Conservation (phyloP, 2,329 filamentous ascomycete genomes). For the Penicillium vulpinum region DNA sequence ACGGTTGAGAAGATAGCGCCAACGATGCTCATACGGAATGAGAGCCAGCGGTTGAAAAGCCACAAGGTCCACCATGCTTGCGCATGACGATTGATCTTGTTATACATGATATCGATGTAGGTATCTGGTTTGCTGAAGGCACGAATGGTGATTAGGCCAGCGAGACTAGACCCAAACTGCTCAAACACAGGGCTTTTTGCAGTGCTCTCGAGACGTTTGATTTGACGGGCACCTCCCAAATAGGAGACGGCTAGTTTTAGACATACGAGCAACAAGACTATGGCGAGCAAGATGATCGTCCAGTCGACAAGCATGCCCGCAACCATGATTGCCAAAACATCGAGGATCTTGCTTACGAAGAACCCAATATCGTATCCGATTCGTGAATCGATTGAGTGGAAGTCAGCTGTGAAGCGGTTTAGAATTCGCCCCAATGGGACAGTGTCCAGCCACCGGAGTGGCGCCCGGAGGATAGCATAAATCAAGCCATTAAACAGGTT, state of each 20-base stretch:
- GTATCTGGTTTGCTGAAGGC: conserved; percentile 68
- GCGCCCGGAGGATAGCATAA: conserved; percentile 67
- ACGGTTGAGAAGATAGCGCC: conserved; percentile 69
- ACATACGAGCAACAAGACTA: conserved; percentile 59
- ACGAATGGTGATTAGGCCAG: conserved; percentile 72
- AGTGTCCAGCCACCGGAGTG: conserved; percentile 77
- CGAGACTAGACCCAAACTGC: conserved; percentile 71
- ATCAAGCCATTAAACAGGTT: conserved; percentile 67
- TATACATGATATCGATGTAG: conserved; percentile 70
- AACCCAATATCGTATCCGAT: conserved; percentile 65
- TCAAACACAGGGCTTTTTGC: conserved; percentile 79
- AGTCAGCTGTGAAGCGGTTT: conserved; percentile 77
- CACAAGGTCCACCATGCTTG: conserved; percentile 67
- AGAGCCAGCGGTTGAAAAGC: conserved; percentile 76
- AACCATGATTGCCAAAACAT: conserved; percentile 64
- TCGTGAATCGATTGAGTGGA: conserved; percentile 69
- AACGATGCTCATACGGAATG: conserved; percentile 68
- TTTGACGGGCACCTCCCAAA: conserved; percentile 69
- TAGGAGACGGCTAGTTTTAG: conserved; percentile 54
- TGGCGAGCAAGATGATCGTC: conserved; percentile 63
- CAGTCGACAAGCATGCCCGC: conserved; percentile 60
- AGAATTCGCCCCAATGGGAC: conserved; percentile 74
- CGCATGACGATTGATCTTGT: conserved; percentile 66
- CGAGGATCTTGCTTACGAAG: conserved; percentile 60
- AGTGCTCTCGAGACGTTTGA: conserved; percentile 75